phyloP scores from a whole-genome alignment of 768 basidiomycete genomes.

The Suillus plorans region DNA sequence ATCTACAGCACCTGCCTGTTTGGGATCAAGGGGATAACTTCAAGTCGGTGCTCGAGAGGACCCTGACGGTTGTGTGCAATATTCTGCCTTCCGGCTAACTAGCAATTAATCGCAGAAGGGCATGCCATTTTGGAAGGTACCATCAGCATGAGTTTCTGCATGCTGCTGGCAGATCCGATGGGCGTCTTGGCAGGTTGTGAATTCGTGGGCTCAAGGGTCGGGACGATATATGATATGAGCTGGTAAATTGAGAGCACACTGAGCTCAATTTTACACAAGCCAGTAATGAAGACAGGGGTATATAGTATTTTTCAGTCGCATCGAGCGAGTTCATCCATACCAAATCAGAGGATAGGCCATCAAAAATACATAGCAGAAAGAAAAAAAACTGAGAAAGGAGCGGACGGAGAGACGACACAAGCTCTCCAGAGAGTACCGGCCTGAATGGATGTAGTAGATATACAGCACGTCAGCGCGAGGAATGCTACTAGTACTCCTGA shows the following conservation, averaged over 20 bases:
- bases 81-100: neutral
- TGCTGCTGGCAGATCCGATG: neutral
- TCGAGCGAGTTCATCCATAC: neutral
- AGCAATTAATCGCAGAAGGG: neutral
- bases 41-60: neutral
- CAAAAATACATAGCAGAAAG: neutral
- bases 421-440: neutral
- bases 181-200: neutral
- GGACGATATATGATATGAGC: no score
- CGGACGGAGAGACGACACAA: slow-evolving; percentile 1
- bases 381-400: neutral
- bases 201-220: no score
- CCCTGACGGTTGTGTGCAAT: neutral
- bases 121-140: neutral
- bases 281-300: neutral
- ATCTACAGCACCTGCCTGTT: slow-evolving; percentile 19
- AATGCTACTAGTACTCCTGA: neutral
- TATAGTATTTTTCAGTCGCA: neutral
- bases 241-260: neutral
- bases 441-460: neutral
- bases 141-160: neutral
- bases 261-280: neutral
- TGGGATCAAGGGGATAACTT: slow-evolving; percentile 11
- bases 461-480: neutral
- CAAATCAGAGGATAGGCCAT: neutral